Conservation (phyloP, 1,139 yeast genomes). For the Sugiyamaella pinicola region DNA sequence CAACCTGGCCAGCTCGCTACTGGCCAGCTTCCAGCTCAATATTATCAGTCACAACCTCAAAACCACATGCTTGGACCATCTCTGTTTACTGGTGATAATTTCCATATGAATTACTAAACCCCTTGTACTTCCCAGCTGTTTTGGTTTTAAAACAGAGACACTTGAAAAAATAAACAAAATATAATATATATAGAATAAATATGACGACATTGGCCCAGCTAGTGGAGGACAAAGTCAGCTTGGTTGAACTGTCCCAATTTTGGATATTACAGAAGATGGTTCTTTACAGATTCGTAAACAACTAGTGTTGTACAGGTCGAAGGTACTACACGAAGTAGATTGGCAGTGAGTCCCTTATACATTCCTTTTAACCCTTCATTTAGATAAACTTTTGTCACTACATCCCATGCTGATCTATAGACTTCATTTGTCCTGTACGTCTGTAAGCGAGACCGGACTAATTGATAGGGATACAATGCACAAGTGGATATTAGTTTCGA, state of each 20-base stretch:
- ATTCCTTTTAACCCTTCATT: conserved; percentile 62
- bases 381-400: conserved; percentile 43
- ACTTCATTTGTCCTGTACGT: conserved; percentile 37
- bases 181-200: conserved; percentile 3
- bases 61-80: conserved; percentile 28
- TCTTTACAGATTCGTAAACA: conserved; percentile 59
- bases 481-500: conserved; percentile 72
- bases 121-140: background rate
- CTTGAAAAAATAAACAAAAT: too few species aligned
- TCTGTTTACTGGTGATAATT: conserved; percentile 27
- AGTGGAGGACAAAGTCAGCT: too few species aligned
- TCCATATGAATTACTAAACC: conserved; percentile 30
- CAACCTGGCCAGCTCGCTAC: conserved; percentile 7
- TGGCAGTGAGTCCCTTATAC: conserved; percentile 80
- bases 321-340: conserved; percentile 80
- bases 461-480: conserved; percentile 81
- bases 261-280: background rate
- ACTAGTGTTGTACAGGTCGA: conserved; percentile 83
- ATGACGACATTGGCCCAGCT: too few species aligned
- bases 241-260: too few species aligned
- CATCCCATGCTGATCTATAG: conserved; percentile 35
- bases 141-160: too few species aligned
- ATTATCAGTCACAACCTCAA: conserved; percentile 20
- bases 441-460: conserved; percentile 77
- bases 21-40: conserved; percentile 21